Conservation (phyloP, 305 asterid species). For the Fraxinus paxiana region DNA sequence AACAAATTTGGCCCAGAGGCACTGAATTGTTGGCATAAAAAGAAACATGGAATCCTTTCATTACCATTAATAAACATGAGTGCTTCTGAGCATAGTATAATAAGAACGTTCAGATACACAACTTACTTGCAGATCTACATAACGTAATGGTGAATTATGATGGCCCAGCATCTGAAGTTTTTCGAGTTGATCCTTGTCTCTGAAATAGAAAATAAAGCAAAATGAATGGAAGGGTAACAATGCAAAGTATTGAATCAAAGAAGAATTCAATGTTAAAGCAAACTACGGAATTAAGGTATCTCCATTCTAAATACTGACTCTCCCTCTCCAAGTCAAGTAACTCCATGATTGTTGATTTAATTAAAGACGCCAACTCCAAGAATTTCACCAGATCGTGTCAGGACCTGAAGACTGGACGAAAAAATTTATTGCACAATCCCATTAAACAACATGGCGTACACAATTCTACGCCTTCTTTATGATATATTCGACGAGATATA, state of each 20-base stretch:
- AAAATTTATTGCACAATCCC: not conserved
- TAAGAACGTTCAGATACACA: conserved; percentile 9
- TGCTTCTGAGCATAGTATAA: conserved; percentile 9
- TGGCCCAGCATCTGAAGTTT: conserved; percentile 65
- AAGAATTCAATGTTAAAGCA: not conserved
- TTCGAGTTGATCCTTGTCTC: conserved; percentile 67
- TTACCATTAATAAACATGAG: not conserved
- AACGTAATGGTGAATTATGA: conserved; percentile 67
- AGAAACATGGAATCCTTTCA: not conserved
- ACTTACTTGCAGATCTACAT: conserved; percentile 73
- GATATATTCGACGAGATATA: not conserved
- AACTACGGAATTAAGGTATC: not conserved
- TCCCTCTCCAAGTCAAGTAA: not conserved
- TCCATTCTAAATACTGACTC: not conserved
- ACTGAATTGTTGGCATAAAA: not conserved
- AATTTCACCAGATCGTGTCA: conserved; percentile 1
- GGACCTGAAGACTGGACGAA: not conserved
- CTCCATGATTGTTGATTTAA: not conserved
- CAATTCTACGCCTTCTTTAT: not conserved
- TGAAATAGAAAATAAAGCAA: conserved; percentile 35
- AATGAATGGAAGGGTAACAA: conserved; percentile 5
- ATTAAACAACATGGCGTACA: not conserved
- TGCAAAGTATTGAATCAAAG: not conserved
- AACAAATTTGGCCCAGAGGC: not conserved
- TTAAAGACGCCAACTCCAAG: not conserved